Evolutionary conservation across 2,329 filamentous ascomycete genomes (phyloP), one percentile per base, ranked within the genome.

Genomic region (Sporothrix variecibatus): DNA sequence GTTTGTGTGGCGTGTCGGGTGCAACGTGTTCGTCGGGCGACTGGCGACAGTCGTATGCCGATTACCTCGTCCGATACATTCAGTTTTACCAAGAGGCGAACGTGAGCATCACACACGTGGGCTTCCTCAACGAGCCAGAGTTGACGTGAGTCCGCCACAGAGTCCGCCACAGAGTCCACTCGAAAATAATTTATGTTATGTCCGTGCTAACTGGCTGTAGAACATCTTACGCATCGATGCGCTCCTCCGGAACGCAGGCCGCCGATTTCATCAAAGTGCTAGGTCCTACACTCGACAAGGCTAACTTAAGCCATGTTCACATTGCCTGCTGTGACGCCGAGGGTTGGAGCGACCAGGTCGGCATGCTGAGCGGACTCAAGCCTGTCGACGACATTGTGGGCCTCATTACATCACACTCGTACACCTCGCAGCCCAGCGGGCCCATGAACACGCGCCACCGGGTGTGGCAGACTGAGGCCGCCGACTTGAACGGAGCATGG

Each of bases 381-480:
- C 75, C 77, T 5, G 81, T 80, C 8, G 81, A 83, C 46, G 76
- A 81, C 62, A 79, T 82, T 40, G 77, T 85, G 17, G 82, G 83
- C 67, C 78, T 83, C 6, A 81, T 85, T 23, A 85, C 84, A 7
- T 77, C 78, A 20, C 83, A 85, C 76, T 80, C 81, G 31, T 85
- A 85, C 77, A 81, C 82, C 2, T 78, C 77, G 5, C 78, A 79
- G 28, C 82, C 82, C 2, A 78, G 75, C 64, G 79, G 79, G n/a
- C 78, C 82, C 0, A 79, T 85, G 71, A 79, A 79, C 70, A 86
- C 84, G 0, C 79, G 74, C 20, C 78, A 80, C 40, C 79, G 79
- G n/a, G 82, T 82, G 38, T 86, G 85, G 85, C 79, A 85, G 75
- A 86, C 85, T 0, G 85, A 86, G 74, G 83, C 80, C 68, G 81